These are phyloP conservation scores for Neurospora hispaniola DNA, from an alignment of 495 filamentous ascomycete genomes.

Conservation along the genomic window DNA sequence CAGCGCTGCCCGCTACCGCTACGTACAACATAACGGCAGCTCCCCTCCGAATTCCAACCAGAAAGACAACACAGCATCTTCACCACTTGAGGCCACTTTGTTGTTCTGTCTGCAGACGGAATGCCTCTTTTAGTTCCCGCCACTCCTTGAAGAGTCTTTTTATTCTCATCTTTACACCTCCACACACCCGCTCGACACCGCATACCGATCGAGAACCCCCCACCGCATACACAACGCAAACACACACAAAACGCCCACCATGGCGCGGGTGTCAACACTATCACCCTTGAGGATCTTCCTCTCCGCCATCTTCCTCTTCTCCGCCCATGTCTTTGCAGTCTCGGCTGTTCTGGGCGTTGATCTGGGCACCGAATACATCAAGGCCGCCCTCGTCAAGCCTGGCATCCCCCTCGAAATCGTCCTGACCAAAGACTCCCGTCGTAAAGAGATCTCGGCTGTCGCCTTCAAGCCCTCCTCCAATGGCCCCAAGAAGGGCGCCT, in stretches of 20 bases:
- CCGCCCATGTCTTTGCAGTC: constrained; percentile 38
- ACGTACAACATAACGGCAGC: background rate
- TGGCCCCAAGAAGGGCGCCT: constrained; percentile 46
- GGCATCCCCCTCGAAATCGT: constrained; percentile 98
- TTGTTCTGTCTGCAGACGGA: background rate
- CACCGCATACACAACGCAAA: constrained; percentile 4
- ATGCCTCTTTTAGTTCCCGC: background rate
- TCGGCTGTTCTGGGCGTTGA: constrained; percentile 84
- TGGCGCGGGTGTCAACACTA: constrained; percentile 26
- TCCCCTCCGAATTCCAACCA: background rate
- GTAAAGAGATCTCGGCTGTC: constrained; percentile 86
- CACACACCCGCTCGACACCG: constrained; percentile 12
- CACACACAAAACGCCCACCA: constrained; percentile 22
- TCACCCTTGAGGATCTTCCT: constrained; percentile 37
- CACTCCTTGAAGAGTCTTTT: background rate
- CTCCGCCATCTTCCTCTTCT: constrained; percentile 38
- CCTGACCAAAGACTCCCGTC: constrained; percentile 94
- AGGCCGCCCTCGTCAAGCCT: constrained; percentile 92
- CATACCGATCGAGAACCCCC: constrained; percentile 1
- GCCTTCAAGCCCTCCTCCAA: constrained; percentile 77
- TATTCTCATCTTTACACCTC: background rate
- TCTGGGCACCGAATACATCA: constrained; percentile 94
- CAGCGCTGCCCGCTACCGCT: background rate
- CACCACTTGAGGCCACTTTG: background rate
- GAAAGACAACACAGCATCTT: background rate